Percentiles rank a stretch among this genome's conserved stretches.
These are phyloP conservation scores for Herpetomonas muscarum DNA, from an alignment of 208 protist genomes.

Conservation along the genomic window DNA sequence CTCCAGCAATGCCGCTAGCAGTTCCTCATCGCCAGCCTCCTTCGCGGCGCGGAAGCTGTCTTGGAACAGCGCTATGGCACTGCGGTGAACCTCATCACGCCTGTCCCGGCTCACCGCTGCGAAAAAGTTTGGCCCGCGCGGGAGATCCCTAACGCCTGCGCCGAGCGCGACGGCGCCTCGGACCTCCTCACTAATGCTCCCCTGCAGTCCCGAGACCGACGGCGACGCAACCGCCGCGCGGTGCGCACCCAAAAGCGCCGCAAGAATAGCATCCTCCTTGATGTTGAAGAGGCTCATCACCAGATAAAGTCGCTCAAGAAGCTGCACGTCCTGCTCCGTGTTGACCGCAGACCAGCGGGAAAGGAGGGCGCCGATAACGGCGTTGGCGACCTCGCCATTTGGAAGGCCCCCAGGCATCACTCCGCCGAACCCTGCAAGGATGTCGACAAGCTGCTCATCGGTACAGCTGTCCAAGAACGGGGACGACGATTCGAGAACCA, in stretches of 20 bases:
- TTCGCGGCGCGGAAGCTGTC: conserved; percentile 29
- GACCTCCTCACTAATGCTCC: no score
- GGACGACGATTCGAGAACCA: conserved; percentile 21
- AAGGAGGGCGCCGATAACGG: conserved; percentile 35
- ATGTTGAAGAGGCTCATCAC: conserved; percentile 13
- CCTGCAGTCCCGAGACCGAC: no score
- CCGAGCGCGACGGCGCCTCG: background rate
- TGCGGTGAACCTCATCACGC: conserved; percentile 25
- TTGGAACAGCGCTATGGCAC: conserved; percentile 33
- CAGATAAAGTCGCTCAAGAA: conserved; percentile 10
- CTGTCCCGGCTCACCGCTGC: conserved; percentile 52
- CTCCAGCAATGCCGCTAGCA: conserved; percentile 52
- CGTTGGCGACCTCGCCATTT: conserved; percentile 30
- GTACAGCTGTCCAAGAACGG: conserved; percentile 30
- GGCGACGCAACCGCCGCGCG: no score
- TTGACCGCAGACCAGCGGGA: conserved; percentile 15
- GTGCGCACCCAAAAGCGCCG: conserved; percentile 4
- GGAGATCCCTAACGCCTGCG: background rate
- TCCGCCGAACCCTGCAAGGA: conserved; percentile 56
- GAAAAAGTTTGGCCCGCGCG: conserved; percentile 76
- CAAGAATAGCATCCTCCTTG: conserved; percentile 9
- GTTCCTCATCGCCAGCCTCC: conserved; percentile 10
- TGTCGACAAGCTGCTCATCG: conserved; percentile 45
- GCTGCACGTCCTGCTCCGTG: conserved; percentile 1
- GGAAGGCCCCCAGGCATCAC: conserved; percentile 43